Evolutionary conservation across 805 yeast species (phyloP), one percentile per base, ranked within the genome.

Genomic region (Saccharomycopsis guyanensis): DNA sequence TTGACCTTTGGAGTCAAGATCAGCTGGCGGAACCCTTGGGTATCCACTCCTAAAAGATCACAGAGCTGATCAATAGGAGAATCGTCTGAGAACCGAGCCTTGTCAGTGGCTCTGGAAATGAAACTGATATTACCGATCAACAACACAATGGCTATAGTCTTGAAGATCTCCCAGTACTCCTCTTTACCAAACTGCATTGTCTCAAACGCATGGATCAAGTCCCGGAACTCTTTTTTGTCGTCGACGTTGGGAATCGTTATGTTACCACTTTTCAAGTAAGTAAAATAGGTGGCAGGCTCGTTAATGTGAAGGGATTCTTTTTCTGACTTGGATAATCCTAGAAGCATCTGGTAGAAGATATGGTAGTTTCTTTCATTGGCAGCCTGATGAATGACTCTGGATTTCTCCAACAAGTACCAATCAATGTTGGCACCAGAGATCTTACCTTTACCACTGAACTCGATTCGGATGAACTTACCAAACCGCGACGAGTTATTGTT

Each of bases 401-500:
- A 86, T 63, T 93, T 93, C 60, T 93, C 99, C 35, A 93, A 66
- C 20, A 93, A 67, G 57, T 93, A 93, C 86, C 96, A 93, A 57
- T 91, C 96, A 42, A 93, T 87, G 54, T 85, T 82, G 8, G 97
- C 97, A 10, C 96, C 96, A 18, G 76, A 70, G 38, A 93, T 82
- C 49, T 73, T 73, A 2, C 86, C 86, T 8, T 71, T 61, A 3
- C 66, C 57, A 46, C 75, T 72, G 55, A 91, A 86, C 59, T 80
- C 87, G 49, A 93, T 85, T 58, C 88, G 83, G 53, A 93, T 86
- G 59, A 93, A 93, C 65, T 93, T 93, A 33, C 99, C 99, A 62
- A 93, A 93, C 59, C 99, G 76, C 4, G 97, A 91, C 3, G 97
- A 88, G 63, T 93, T 93, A 62, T 89, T 80, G 61, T 93, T 93